Base-by-base conservation (phyloP, 345 rosid species). In the Limnanthes douglasii region DNA sequence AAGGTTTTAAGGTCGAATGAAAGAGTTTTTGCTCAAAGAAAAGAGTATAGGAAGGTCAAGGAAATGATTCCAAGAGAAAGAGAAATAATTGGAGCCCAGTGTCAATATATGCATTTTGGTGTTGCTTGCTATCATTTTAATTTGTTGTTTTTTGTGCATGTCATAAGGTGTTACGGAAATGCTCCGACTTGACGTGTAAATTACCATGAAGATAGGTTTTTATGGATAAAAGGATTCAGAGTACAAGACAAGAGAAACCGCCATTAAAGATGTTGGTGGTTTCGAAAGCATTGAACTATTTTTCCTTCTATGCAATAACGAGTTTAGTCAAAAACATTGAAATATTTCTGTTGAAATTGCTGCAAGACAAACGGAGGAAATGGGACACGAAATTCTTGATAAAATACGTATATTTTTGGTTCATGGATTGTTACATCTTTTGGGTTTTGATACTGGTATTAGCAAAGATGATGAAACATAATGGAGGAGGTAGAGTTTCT, bases 401-500 rank as follows among this genome's bases (percentile, higher is more conserved):
- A 96, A 90, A 64, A 74, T 84, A 34, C 92, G 94, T 11, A 58
- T 90, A 53, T 92, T 90, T 46, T 51, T 80, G 95, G 95, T 90
- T 57, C 98, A 80, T 65, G 98, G 98, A 15, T 55, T 84, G 51
- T 62, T 84, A 43, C 98, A 79, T 64, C 75, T 90, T 40, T 41
- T 90, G 60, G 98, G 95, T 10, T 90, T 90, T 57, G 98, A 84
- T 73, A 95, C 79, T 53, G 98, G 84, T 61, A 50, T 90, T 31
- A 70, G 94, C 8, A 84, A 79, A 31, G 92, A 75, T 50, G 98
- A 94, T 36, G 95, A 90, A 65, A 61, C 62, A 90, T 84, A 95
- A 94, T 79, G 61, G 62, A 73, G 57, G 84, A 70, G 50, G 98
- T 84, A 54, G 82, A 67, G 58, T 36, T 56, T 41, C 69, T 90